A percentile compares a stretch with the other conserved stretches of the same genome.
phyloP scores from a whole-genome alignment of 208 protist genomes.

The Leishmania braziliensis region DNA sequence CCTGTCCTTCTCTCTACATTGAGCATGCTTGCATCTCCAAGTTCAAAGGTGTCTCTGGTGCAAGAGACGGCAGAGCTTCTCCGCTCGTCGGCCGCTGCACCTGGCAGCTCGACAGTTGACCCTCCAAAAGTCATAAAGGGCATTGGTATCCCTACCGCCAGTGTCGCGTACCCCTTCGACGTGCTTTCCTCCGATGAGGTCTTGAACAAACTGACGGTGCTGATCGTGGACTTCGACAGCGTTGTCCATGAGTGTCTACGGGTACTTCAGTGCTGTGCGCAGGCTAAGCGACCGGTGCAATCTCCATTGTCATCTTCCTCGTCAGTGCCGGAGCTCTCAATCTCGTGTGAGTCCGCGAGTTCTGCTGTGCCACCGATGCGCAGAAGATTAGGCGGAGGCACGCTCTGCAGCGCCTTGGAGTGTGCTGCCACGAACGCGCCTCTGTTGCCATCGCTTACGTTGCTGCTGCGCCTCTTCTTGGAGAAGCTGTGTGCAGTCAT shows the following conservation, averaged over 20 bases:
- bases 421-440: not conserved
- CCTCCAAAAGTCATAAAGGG: not conserved
- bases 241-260: constrained; percentile 24
- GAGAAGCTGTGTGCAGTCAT: not conserved
- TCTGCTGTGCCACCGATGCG: not conserved
- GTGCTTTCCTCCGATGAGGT: constrained; percentile 6
- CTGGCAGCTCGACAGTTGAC: not conserved
- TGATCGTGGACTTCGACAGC: constrained; percentile 18
- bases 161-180: constrained; percentile 17
- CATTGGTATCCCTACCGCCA: not conserved
- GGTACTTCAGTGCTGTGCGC: constrained; percentile 5
- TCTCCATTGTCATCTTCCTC: not conserved
- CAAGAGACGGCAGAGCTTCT: not conserved
- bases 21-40: not conserved
- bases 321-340: not conserved
- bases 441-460: constrained; percentile 1
- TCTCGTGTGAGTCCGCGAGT: not conserved
- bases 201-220: constrained; percentile 5
- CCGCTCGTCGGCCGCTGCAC: not conserved
- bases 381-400: not conserved
- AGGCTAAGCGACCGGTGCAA: not conserved
- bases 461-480: constrained; percentile 18
- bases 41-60: not conserved
- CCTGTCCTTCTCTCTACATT: not conserved
- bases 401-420: too few relatives aligned